phyloP scores from a whole-genome alignment of 345 rosid species.

The Streptanthus diversifolius region DNA sequence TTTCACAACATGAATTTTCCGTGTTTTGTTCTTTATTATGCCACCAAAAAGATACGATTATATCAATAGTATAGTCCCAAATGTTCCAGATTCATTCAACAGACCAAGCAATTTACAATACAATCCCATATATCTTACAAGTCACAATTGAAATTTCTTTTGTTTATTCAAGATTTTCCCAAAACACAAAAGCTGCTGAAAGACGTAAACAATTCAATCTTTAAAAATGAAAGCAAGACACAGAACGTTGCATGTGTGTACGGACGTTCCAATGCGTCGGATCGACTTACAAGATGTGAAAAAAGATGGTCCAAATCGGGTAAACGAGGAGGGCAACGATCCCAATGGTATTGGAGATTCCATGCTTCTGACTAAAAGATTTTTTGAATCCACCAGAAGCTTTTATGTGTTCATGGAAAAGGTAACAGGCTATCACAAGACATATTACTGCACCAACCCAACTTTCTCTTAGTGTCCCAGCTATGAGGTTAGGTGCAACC shows the following conservation, averaged over 20 bases:
- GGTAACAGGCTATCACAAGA: slow-evolving; percentile 75
- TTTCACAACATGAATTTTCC: no score
- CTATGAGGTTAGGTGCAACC: slow-evolving; percentile 62
- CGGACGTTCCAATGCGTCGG: not conserved
- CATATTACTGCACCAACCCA: slow-evolving; percentile 66
- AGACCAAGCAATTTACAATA: not conserved
- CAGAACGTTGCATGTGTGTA: not conserved
- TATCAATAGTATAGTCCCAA: no score
- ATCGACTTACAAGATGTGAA: slow-evolving; percentile 44
- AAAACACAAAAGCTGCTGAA: not conserved
- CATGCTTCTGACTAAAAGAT: slow-evolving; percentile 61
- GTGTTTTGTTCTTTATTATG: no score
- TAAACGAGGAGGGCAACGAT: slow-evolving; percentile 71
- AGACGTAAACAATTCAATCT: slow-evolving; percentile 7
- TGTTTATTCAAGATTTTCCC: not conserved
- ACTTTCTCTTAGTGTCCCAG: slow-evolving; percentile 49
- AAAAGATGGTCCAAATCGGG: slow-evolving; percentile 71
- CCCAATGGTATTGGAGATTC: slow-evolving; percentile 80
- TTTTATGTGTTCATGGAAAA: slow-evolving; percentile 84
- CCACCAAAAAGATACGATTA: no score
- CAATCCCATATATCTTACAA: not conserved
- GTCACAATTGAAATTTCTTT: not conserved
- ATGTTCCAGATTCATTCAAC: no score
- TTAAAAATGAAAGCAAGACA: not conserved
- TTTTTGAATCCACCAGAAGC: slow-evolving; percentile 92